These are phyloP conservation scores for Ustilago lituana DNA, from an alignment of 1,284 basidiomycete species.

Conservation along the genomic window DNA sequence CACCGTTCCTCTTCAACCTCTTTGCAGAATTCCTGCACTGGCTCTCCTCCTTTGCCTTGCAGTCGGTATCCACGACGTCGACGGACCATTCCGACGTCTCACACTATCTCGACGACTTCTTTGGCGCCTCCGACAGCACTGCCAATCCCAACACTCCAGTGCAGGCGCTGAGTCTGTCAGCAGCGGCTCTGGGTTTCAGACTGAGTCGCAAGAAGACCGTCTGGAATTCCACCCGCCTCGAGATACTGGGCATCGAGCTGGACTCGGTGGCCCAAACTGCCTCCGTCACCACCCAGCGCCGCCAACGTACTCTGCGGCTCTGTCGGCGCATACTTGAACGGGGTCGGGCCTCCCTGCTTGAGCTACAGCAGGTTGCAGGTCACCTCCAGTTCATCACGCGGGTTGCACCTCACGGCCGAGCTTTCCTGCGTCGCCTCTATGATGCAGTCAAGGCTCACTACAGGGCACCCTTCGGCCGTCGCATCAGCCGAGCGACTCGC, in stretches of 20 bases:
- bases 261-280: not conserved
- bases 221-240: not conserved
- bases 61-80: not conserved
- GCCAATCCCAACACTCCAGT: not conserved
- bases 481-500: not conserved
- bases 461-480: not conserved
- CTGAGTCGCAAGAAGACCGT: not conserved
- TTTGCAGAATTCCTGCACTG: not conserved
- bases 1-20: not conserved
- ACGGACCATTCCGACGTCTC: not conserved
- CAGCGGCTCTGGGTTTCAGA: not conserved
- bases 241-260: not conserved
- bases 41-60: not conserved
- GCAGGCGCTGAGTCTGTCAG: not conserved
- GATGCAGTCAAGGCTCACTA: not conserved
- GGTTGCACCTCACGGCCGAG: not conserved
- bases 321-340: not conserved
- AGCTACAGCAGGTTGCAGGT: not conserved
- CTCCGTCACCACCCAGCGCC: not conserved
- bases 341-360: not conserved
- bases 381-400: not conserved
- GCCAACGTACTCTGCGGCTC: not conserved
- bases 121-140: not conserved
- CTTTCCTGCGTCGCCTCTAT: not conserved
- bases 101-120: not conserved